Base-by-base conservation (phyloP, 805 yeast genomes). In the Nakazawaea wyomingensis region DNA sequence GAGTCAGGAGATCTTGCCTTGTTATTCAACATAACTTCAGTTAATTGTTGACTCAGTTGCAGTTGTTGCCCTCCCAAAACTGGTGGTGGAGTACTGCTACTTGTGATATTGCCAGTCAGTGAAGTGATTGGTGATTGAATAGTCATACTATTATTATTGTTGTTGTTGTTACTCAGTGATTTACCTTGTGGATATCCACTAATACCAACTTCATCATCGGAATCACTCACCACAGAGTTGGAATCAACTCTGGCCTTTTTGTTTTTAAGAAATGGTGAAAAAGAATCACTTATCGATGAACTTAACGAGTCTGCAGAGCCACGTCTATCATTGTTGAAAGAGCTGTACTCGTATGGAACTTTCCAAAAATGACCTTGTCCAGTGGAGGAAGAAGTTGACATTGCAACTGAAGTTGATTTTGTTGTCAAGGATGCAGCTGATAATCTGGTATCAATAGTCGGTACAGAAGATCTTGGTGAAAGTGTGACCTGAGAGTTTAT, bases 331-430 rank as follows among this genome's bases (percentile, higher is more conserved):
- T 29, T 34, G 28, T 38, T 44, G 34, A 39, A 52, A 22, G 50
- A 43, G 0, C 81, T 80, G 71, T 75, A 70, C 48, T 75, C 79
- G 52, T 74, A 74, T 5, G 82, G 82, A 4, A 76, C 82, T 51
- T 75, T 78, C 83, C 83, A 78, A 56, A 78, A 75, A 8, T 73
- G 74, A n/a, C 62, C 66, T 46, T 63, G 68, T 19, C 58, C 51
- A 27, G 43, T 21, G 26, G 43, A 39, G 5, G 21, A 9, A 10
- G 37, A 8, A 9, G 37, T 16, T n/a, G 40, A 17, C 11, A 17
- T 11, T 10, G 42, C 4, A 13, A 21, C n/a, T 29, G 41, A 7
- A 27, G 34, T 22, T 14, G 27, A 14, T 3, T 2, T 28, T 26
- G 18, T 31, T 7, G 31, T 20, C 11, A 30, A 7, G 5, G 28